phyloP scores from a whole-genome alignment of 495 filamentous ascomycete species.

The Haplographium delicatum region DNA sequence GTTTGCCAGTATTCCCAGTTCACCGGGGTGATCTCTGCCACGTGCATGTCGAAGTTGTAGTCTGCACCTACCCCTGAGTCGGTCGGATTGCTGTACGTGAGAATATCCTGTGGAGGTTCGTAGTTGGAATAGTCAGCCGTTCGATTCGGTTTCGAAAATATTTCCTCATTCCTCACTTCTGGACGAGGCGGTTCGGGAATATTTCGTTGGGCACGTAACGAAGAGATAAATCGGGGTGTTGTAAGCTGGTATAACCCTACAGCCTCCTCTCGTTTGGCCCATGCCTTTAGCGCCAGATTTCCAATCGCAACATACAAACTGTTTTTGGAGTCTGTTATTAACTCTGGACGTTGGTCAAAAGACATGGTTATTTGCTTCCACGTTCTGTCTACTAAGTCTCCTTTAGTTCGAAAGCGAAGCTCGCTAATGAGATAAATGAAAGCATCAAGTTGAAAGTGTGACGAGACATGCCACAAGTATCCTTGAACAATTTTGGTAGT shows the following conservation, averaged over 20 bases:
- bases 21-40: constrained; percentile 19
- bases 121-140: neutral
- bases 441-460: constrained; percentile 47
- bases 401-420: constrained; percentile 43
- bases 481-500: constrained; percentile 31
- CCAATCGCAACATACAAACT: constrained; percentile 35
- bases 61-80: constrained; percentile 8
- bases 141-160: neutral
- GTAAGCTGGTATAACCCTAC: neutral
- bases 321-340: constrained; percentile 39
- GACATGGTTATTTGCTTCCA: constrained; percentile 39
- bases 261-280: constrained; percentile 37
- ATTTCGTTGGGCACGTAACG: constrained; percentile 18
- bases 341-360: constrained; percentile 40
- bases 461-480: constrained; percentile 45
- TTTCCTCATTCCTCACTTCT: neutral
- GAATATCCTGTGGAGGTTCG: neutral
- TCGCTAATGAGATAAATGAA: constrained; percentile 50
- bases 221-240: constrained; percentile 16
- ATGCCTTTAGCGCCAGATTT: constrained; percentile 40
- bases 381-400: constrained; percentile 45
- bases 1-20: constrained; percentile 28
- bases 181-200: constrained; percentile 10
- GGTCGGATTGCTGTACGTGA: neutral
- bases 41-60: constrained; percentile 7